phyloP scores from a whole-genome alignment of 768 basidiomycete genomes.

The Sarcomyxa edulis region DNA sequence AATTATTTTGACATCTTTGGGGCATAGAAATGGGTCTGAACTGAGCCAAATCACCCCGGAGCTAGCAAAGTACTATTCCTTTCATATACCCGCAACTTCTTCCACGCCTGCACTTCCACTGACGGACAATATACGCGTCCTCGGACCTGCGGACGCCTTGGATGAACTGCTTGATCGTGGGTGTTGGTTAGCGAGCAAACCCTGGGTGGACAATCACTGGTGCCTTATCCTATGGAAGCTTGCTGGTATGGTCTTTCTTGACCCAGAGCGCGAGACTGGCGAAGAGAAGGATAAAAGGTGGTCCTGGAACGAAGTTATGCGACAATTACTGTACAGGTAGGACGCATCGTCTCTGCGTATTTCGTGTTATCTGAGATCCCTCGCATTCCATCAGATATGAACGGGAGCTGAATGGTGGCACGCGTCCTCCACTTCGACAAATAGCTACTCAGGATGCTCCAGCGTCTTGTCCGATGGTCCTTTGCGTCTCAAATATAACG shows the following conservation, averaged over 20 bases:
- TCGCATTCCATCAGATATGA: slow-evolving; percentile 62
- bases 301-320: slow-evolving; percentile 78
- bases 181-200: slow-evolving; percentile 61
- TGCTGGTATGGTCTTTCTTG: slow-evolving; percentile 74
- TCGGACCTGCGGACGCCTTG: slow-evolving; percentile 53
- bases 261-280: slow-evolving; percentile 50
- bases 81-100: slow-evolving; percentile 36
- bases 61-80: slow-evolving; percentile 55
- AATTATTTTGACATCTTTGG: background rate
- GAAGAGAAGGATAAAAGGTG: slow-evolving; percentile 52
- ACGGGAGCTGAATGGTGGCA: slow-evolving; percentile 72
- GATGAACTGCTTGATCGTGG: slow-evolving; percentile 49
- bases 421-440: slow-evolving; percentile 76
- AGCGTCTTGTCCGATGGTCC: slow-evolving; percentile 72
- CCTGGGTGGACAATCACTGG: slow-evolving; percentile 96
- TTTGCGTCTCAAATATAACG: slow-evolving; percentile 74
- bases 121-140: slow-evolving; percentile 12
- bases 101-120: slow-evolving; percentile 15
- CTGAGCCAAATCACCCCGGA: slow-evolving; percentile 50
- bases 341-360: background rate
- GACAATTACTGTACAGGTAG: slow-evolving; percentile 84
- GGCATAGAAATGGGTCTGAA: slow-evolving; percentile 44
- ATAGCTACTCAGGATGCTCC: slow-evolving; percentile 83
- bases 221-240: slow-evolving; percentile 89
- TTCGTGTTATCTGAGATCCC: background rate